Percentiles rank a stretch among this genome's conserved stretches.
Evolutionary conservation across 2,329 filamentous ascomycete species (phyloP).

Genomic region (Ophiostoma sp.): DNA sequence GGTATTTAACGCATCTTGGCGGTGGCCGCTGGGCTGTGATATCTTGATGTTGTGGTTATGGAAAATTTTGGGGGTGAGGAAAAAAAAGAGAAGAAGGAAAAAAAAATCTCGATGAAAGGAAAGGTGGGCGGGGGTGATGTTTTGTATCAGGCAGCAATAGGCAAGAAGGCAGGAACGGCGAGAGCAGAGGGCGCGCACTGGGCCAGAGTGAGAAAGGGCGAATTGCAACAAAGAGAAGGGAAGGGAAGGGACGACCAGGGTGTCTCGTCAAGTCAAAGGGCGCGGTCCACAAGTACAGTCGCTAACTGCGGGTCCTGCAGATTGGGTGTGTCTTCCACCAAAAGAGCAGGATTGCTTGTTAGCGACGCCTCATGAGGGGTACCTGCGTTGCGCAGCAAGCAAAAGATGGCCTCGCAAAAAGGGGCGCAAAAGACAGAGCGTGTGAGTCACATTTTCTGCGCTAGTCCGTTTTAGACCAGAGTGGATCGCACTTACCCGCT

Average conservation of each 20-base stretch:
- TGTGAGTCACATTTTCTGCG: slow-evolving; percentile 23
- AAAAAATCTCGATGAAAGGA: slow-evolving; percentile 30
- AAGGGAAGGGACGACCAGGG: slow-evolving; percentile 11
- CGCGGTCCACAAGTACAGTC: slow-evolving; percentile 11
- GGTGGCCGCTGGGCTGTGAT: slow-evolving; percentile 37
- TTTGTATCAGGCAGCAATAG: slow-evolving; percentile 43
- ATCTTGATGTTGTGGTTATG: slow-evolving; percentile 32
- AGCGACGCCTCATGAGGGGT: background rate
- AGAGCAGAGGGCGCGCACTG: background rate
- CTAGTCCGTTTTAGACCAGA: background rate
- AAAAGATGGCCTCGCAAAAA: slow-evolving; percentile 18
- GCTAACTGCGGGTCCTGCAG: slow-evolving; percentile 8
- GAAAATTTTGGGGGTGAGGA: slow-evolving; percentile 40
- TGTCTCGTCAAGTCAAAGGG: slow-evolving; percentile 21
- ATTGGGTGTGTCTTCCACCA: background rate
- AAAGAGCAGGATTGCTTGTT: background rate
- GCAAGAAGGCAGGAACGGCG: slow-evolving; percentile 21
- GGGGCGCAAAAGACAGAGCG: slow-evolving; percentile 11
- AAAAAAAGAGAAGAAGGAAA: slow-evolving; percentile 39
- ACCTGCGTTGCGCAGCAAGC: background rate
- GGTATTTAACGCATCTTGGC: slow-evolving; percentile 61
- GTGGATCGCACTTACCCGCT: slow-evolving; percentile 17
- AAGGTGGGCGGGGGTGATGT: slow-evolving; percentile 37
- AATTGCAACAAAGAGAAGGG: slow-evolving; percentile 8
- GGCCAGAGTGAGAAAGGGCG: background rate